Evolutionary conservation across 768 basidiomycete species (phyloP).

Genomic region (Ramaria rubella): DNA sequence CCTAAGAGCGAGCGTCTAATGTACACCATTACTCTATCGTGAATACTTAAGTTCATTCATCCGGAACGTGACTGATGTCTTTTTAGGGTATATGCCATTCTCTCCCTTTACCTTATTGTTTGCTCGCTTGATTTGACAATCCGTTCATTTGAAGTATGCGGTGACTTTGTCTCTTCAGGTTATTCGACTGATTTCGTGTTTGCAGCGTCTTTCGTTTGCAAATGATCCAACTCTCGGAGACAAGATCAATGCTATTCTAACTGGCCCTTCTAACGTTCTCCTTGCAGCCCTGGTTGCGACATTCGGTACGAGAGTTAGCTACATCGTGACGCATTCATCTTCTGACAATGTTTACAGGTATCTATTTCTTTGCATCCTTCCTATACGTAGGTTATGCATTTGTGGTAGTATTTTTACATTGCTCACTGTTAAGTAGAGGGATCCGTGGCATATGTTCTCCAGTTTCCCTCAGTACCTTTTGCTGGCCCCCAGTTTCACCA

Average conservation of each 20-base stretch:
- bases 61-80: not conserved
- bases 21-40: constrained; percentile 71
- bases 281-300: constrained; percentile 86
- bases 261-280: constrained; percentile 69
- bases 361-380: constrained; percentile 78
- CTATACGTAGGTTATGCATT: constrained; percentile 58
- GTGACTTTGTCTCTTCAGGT: not conserved
- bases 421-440: constrained; percentile 46
- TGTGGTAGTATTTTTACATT: not conserved
- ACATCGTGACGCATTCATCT: too few relatives aligned
- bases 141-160: constrained; percentile 64
- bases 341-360: constrained; percentile 39
- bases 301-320: constrained; percentile 50
- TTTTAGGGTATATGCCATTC: constrained; percentile 74
- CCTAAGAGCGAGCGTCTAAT: constrained; percentile 82
- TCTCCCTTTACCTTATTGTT: constrained; percentile 77
- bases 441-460: constrained; percentile 97
- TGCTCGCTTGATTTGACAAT: constrained; percentile 83
- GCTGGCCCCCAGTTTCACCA: constrained; percentile 89
- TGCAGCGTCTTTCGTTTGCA: constrained; percentile 17
- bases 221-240: constrained; percentile 29
- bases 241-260: constrained; percentile 58
- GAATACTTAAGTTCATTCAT: not conserved
- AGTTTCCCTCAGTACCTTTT: constrained; percentile 89
- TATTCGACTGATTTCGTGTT: not conserved